These are phyloP conservation scores for Raphanus hybrid DNA, from an alignment of 441 rosid genomes.

Conservation along the genomic window DNA sequence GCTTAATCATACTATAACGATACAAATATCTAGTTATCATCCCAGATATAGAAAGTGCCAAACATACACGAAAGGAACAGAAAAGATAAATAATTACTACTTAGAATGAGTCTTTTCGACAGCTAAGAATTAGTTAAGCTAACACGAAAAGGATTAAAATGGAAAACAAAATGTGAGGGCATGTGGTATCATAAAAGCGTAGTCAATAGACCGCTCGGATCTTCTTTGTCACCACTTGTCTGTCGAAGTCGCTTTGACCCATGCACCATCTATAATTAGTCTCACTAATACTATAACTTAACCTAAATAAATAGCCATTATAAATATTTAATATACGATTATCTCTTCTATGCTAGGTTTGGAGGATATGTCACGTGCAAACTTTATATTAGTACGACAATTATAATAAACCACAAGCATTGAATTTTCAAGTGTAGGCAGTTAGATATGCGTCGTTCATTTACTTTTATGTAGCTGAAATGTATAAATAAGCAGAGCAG, in stretches of 20 bases:
- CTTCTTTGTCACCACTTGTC: conserved; percentile 42
- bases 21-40: background rate
- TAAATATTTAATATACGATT: conserved; percentile 7
- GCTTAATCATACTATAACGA: conserved; percentile 28
- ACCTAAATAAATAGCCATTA: conserved; percentile 8
- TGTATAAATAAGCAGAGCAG: background rate
- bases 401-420: conserved; percentile 1
- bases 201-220: conserved; percentile 50
- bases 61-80: conserved; percentile 15
- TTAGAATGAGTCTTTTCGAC: background rate
- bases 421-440: background rate
- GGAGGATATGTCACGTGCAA: conserved; percentile 35
- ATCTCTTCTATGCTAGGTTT: conserved; percentile 35
- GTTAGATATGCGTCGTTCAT: conserved; percentile 14
- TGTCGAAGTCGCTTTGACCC: conserved; percentile 35
- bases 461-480: conserved; percentile 3
- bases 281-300: conserved; percentile 27
- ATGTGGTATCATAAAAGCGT: conserved; percentile 56
- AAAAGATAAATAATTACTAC: conserved; percentile 11
- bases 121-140: conserved; percentile 12
- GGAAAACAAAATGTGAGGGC: conserved; percentile 36
- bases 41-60: conserved; percentile 15
- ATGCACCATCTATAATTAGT: conserved; percentile 36
- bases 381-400: conserved; percentile 14
- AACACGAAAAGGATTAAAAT: conserved; percentile 16